A percentile compares a stretch with the other conserved stretches of the same genome.
These are phyloP conservation scores for Neurospora cerealis DNA, from an alignment of 495 filamentous ascomycete species.

Conservation along the genomic window DNA sequence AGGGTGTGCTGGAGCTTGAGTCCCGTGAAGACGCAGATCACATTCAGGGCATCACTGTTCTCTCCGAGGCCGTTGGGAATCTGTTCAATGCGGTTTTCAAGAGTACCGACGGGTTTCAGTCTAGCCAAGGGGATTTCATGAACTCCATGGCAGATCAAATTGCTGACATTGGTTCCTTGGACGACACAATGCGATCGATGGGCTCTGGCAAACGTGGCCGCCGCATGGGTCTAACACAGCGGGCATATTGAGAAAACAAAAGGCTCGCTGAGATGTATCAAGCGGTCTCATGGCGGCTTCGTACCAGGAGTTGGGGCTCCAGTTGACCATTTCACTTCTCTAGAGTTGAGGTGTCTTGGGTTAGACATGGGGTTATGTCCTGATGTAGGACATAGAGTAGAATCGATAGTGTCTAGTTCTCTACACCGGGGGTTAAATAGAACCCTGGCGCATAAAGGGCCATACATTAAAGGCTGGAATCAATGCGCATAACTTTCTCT, in stretches of 20 bases:
- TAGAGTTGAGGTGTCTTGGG: background rate
- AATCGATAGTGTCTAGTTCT: background rate
- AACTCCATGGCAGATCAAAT: background rate
- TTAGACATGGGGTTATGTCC: background rate
- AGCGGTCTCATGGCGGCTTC: background rate
- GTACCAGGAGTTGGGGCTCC: background rate
- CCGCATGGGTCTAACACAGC: background rate
- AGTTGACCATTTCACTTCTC: background rate
- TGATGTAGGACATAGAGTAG: background rate
- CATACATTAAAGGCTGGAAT: background rate
- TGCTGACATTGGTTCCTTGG: background rate
- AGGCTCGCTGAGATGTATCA: background rate
- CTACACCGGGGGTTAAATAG: background rate
- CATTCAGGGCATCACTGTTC: slow-evolving; percentile 60
- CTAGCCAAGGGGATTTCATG: background rate
- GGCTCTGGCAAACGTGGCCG: background rate
- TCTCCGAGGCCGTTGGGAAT: slow-evolving; percentile 55
- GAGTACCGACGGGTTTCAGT: slow-evolving; percentile 59
- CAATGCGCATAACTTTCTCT: background rate
- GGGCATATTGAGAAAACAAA: background rate
- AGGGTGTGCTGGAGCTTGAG: slow-evolving; percentile 72
- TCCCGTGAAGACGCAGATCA: slow-evolving; percentile 65
- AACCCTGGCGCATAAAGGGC: background rate
- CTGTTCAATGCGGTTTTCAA: slow-evolving; percentile 58
- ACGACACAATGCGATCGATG: background rate